Base-by-base conservation (phyloP, 2,329 filamentous ascomycete genomes). In the Xylaria hypoxylon region DNA sequence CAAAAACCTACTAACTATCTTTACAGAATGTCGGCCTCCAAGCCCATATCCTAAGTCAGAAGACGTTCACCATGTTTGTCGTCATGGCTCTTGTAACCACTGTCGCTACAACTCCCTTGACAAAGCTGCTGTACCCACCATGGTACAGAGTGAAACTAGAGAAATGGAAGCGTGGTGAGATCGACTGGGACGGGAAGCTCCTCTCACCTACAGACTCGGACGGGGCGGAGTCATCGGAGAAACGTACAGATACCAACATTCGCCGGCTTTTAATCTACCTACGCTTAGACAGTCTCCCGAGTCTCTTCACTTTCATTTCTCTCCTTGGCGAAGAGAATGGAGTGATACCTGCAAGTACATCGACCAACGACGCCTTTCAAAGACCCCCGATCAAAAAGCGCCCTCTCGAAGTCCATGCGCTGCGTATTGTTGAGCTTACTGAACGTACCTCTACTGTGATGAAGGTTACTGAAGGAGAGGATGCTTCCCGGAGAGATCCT, bases 381-480 rank as follows among this genome's bases (percentile, higher is more conserved):
- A 71, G 76, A 1, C 69, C 74, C 1, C 40, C 68, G 40, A 71
- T 73, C 59, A 76, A 73, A 26, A 82, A 80, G 58, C 81, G 83
- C 8, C 85, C 87, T 1, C 84, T 95, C 1, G 86, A 92, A 74
- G 90, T 94, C 0, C 93, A 97, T 73, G 95, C 94, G 35, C 81
- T 97, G n/a, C 91, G 94, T 15, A 86, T 98, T 17, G 81, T 96
- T 55, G 92, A 96, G 75, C 86, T 98, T 13, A 96, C 93, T 0
- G 94, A 97, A 73, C 93, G 95, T 85, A 92, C 93, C 47, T 97
- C 95, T 0, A 94, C 94, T 19, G 95, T 97, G 73, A 98, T 98
- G 95, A 91, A 93, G 73, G 93, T 97, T 11, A 90, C 93, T 0
- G 93, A 96, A 75, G 85, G 90, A 2, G 91, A 94, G 44, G 92